phyloP scores from a whole-genome alignment of 306 rosid species.

The Ziziphus jujuba region DNA sequence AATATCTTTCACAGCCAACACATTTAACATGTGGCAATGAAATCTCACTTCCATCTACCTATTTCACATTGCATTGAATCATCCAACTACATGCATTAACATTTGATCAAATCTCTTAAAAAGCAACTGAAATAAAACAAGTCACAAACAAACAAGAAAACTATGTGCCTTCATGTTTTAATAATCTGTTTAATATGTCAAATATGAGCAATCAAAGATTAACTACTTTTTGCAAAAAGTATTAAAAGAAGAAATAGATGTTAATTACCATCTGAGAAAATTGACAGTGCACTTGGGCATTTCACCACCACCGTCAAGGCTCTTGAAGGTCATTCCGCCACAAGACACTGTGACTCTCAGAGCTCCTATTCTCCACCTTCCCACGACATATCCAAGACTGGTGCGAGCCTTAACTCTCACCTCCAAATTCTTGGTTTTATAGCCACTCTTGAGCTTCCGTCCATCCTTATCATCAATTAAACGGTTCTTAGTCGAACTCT shows the following conservation, averaged over 20 bases:
- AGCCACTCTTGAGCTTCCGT: slow-evolving; percentile 29
- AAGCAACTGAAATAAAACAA: too few relatives aligned
- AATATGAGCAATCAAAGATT: too few relatives aligned
- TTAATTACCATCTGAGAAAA: slow-evolving; percentile 52
- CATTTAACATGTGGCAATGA: too few relatives aligned
- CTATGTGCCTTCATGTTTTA: too few relatives aligned
- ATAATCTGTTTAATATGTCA: too few relatives aligned
- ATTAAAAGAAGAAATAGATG: background rate
- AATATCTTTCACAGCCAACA: too few relatives aligned
- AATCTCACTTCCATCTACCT: too few relatives aligned
- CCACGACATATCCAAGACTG: slow-evolving; percentile 28
- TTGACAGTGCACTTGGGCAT: slow-evolving; percentile 57
- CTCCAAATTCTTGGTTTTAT: slow-evolving; percentile 34
- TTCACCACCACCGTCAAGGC: slow-evolving; percentile 39
- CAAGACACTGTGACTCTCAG: slow-evolving; percentile 42
- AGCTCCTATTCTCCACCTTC: slow-evolving; percentile 41
- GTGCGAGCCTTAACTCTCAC: slow-evolving; percentile 46
- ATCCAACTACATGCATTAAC: too few relatives aligned
- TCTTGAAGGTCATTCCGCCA: slow-evolving; percentile 50
- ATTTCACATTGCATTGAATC: too few relatives aligned
- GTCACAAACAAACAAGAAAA: too few relatives aligned
- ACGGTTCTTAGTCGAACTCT: slow-evolving; percentile 32
- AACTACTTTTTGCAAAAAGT: too few relatives aligned
- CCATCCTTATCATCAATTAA: slow-evolving; percentile 38
- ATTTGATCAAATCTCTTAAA: too few relatives aligned